These are phyloP conservation scores for Monsonia emarginata DNA, from an alignment of 441 rosid species.

Conservation along the genomic window DNA sequence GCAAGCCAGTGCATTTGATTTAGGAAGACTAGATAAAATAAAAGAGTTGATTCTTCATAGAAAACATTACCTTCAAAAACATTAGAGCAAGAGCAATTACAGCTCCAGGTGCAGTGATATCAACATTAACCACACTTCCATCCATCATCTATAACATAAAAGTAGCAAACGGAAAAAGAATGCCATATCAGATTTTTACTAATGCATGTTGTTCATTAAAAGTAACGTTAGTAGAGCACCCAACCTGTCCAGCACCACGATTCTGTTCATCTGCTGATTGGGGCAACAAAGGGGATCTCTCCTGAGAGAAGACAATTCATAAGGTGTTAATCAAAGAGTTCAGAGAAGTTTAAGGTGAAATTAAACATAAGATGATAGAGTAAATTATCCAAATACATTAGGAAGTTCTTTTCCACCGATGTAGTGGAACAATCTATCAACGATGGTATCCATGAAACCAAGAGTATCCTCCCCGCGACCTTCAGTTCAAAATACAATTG, in stretches of 20 bases:
- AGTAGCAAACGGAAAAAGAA: conserved; percentile 12
- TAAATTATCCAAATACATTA: conserved; percentile 31
- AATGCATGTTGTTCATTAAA: conserved; percentile 14
- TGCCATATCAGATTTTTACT: conserved; percentile 10
- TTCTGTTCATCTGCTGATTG: conserved; percentile 48
- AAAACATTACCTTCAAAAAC: conserved; percentile 67
- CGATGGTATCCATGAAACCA: conserved; percentile 65
- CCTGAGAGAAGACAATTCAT: conserved; percentile 44
- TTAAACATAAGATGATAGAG: conserved; percentile 12
- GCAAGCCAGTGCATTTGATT: conserved; percentile 8
- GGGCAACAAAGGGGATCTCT: conserved; percentile 45
- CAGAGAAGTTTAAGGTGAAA: conserved; percentile 17
- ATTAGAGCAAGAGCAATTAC: conserved; percentile 78
- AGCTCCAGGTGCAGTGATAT: conserved; percentile 97
- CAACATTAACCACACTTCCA: conserved; percentile 65
- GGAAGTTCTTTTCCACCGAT: conserved; percentile 80
- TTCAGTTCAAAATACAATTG: conserved; percentile 29
- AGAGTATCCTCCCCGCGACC: conserved; percentile 83
- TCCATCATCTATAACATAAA: conserved; percentile 60
- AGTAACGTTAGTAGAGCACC: conserved; percentile 14
- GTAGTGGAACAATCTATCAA: conserved; percentile 71
- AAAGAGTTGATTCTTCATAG: conserved; percentile 10
- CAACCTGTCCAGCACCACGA: conserved; percentile 74
- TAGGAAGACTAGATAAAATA: conserved; percentile 16
- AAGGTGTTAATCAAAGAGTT: conserved; percentile 21